These are phyloP conservation scores for Xeromyces bisporus DNA, from an alignment of 495 filamentous ascomycete genomes.

Conservation along the genomic window DNA sequence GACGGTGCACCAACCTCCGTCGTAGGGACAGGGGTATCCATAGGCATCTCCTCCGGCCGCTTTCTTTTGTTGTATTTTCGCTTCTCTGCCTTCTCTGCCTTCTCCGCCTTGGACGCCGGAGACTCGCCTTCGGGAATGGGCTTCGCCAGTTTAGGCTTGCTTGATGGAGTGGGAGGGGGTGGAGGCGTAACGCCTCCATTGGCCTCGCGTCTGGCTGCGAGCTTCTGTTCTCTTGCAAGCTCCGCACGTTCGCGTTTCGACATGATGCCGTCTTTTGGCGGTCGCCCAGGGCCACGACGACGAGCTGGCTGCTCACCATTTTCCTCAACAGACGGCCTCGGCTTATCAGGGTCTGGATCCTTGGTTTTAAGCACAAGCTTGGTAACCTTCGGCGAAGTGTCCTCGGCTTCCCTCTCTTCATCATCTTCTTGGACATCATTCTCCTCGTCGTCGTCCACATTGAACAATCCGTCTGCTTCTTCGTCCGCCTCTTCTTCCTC, in stretches of 20 bases:
- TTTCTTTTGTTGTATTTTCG: constrained; percentile 67
- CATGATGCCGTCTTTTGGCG: constrained; percentile 85
- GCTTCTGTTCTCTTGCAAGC: constrained; percentile 43
- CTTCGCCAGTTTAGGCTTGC: constrained; percentile 46
- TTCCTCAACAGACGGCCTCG: constrained; percentile 19
- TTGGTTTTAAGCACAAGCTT: constrained; percentile 26
- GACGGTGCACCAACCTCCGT: constrained; percentile 31
- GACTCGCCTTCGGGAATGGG: constrained; percentile 34
- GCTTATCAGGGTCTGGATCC: constrained; percentile 13
- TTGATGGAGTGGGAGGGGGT: constrained; percentile 17
- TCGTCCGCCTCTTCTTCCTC: constrained; percentile 40
- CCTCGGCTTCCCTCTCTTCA: constrained; percentile 15
- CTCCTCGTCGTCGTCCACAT: constrained; percentile 19
- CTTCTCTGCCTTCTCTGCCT: constrained; percentile 54
- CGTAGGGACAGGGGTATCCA: constrained; percentile 27
- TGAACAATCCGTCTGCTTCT: constrained; percentile 8
- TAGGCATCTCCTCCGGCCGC: constrained; percentile 31
- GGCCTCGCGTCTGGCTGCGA: constrained; percentile 30
- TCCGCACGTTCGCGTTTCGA: constrained; percentile 65
- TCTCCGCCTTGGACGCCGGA: constrained; percentile 40
- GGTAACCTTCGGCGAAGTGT: constrained; percentile 13
- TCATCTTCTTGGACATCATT: constrained; percentile 14
- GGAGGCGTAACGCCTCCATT: constrained; percentile 29
- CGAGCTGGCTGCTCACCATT: constrained; percentile 33
- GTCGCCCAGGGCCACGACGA: constrained; percentile 70